Conservation (phyloP, 2,329 filamentous ascomycete species). For the Arthrinium puccinioides region DNA sequence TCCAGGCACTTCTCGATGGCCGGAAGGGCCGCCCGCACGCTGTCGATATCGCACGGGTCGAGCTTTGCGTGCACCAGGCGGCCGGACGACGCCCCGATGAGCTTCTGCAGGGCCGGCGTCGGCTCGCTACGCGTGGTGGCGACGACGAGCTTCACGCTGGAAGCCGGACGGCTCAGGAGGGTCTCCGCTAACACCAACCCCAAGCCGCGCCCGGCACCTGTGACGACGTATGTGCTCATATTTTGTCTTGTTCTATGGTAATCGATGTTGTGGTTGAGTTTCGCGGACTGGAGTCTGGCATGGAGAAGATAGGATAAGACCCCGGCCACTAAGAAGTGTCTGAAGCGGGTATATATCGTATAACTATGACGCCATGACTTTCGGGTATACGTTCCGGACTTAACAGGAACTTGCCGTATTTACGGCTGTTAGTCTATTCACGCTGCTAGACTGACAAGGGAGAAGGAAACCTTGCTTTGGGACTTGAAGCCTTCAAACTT, state of each 20-base stretch:
- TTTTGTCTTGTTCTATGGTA: not conserved
- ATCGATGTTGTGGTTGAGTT: too few relatives aligned
- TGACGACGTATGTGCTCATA: conserved; percentile 30
- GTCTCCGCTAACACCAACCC: conserved; percentile 25
- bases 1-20: conserved; percentile 24
- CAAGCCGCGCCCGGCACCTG: conserved; percentile 26
- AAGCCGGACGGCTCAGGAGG: conserved; percentile 11
- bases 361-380: too few relatives aligned
- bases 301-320: too few relatives aligned
- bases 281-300: too few relatives aligned
- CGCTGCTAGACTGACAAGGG: too few relatives aligned
- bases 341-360: too few relatives aligned
- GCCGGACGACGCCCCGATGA: conserved; percentile 24
- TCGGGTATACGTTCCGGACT: too few relatives aligned
- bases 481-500: too few relatives aligned
- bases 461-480: too few relatives aligned
- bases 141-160: conserved; percentile 27
- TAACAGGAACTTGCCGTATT: too few relatives aligned
- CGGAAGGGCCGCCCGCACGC: conserved; percentile 24
- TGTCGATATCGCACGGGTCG: conserved; percentile 26
- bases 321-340: too few relatives aligned
- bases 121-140: conserved; percentile 28
- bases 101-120: conserved; percentile 23
- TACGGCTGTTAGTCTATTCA: too few relatives aligned
- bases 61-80: conserved; percentile 28